Evolutionary conservation across 2,329 filamentous ascomycete genomes (phyloP), one percentile per base, ranked within the genome.

Genomic region (Epichloe baconii): DNA sequence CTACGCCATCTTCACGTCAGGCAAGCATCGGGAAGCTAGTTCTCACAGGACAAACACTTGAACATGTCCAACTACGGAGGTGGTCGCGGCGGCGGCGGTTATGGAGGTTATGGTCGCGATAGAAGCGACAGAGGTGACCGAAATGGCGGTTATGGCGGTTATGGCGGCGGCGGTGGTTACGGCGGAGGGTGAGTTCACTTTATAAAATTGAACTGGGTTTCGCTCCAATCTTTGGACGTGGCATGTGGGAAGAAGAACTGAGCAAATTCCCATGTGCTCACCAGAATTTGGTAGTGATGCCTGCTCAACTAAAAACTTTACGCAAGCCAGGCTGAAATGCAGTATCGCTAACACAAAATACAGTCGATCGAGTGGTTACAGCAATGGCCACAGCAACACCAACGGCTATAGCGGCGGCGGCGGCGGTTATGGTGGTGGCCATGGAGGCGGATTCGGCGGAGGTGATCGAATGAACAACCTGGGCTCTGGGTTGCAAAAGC

Each of bases 391-490:
- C 5, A 23, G 44, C 10, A 23, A 37, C 35, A 11, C 21, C 42
- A 17, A 64, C 26, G 63, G 64, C 40, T 60, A 64, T 45, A 58
- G 61, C 48, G 72, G 70, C 47, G 67, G 52, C 41, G 65, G 66
- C 35, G 66, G 66, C 49, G 64, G 64, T 48, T 64, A 66, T 19
- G 48, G 51, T 21, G 66, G 69, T 42, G 64, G 64, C 21, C 37
- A 48, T 40, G 64, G 63, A 42, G 63, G 62, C 56, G 70, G 77
- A 52, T 82, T 78, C 57, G 84, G 78, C 58, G 87, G 88, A 58
- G 90, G 91, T 68, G 93, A 98, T 72, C 83, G 87, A 62, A 98
- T 98, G 93, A 86, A 83, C 60, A 84, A 85, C 68, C 86, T 98
- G 56, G 93, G 93, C 62, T 78, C 88, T 57, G 83, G 85, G 61